Percentiles rank a stretch among this genome's conserved stretches.
phyloP scores from a whole-genome alignment of 164 flowering plant species.

The Cinnamomum micranthum region DNA sequence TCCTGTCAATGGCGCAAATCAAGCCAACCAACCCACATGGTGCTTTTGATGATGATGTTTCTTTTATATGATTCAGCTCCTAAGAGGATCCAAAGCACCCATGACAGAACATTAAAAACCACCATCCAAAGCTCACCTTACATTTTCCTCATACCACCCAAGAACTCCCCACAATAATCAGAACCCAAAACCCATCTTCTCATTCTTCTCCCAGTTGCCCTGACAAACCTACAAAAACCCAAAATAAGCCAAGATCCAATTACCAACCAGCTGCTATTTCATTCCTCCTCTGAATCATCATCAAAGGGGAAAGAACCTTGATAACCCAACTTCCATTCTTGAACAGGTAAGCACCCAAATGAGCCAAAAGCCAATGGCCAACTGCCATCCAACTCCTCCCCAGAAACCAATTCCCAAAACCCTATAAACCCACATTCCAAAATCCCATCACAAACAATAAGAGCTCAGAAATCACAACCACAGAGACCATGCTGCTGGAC shows the following conservation, averaged over 20 bases:
- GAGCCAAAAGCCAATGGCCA: not conserved
- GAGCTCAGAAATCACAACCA: slow-evolving; percentile 1
- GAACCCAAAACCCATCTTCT: not conserved
- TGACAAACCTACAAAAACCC: not conserved
- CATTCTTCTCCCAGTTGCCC: slow-evolving; percentile 2
- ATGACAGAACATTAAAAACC: slow-evolving; percentile 1
- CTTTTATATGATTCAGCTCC: slow-evolving; percentile 13
- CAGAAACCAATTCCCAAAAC: not conserved
- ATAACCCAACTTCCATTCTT: not conserved
- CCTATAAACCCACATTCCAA: slow-evolving; percentile 3
- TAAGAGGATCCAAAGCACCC: slow-evolving; percentile 20
- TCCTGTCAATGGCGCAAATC: slow-evolving; percentile 48
- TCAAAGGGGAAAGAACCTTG: no score
- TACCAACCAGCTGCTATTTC: not conserved
- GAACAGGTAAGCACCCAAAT: not conserved
- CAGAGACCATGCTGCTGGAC: not conserved
- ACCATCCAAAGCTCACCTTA: not conserved
- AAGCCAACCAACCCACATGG: slow-evolving; percentile 26
- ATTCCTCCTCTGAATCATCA: not conserved
- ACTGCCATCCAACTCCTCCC: not conserved
- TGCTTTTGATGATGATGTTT: slow-evolving; percentile 10
- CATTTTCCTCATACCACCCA: not conserved
- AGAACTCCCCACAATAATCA: not conserved
- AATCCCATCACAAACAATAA: slow-evolving; percentile 3
- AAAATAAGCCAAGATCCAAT: not conserved